Percentiles rank a stretch among this genome's conserved stretches.
Conservation (phyloP, 768 basidiomycete species). For the Collybiopsis luxurians region DNA sequence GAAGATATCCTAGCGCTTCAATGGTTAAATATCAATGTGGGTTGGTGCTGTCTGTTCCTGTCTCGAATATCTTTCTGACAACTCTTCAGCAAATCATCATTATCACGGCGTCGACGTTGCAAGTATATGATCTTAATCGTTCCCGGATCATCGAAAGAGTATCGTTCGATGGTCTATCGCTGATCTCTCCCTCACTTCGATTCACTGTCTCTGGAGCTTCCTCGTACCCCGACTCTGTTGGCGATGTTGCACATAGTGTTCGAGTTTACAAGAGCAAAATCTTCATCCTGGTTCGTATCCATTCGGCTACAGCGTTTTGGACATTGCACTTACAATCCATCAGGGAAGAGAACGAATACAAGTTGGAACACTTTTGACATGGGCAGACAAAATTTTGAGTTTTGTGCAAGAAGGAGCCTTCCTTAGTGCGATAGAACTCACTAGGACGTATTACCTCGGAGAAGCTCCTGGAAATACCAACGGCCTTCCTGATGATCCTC, state of each 20-base stretch:
- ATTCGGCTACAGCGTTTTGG: neutral
- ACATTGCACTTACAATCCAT: slow-evolving; percentile 8
- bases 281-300: slow-evolving; percentile 75
- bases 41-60: slow-evolving; percentile 34
- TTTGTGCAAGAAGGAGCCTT: slow-evolving; percentile 87
- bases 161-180: slow-evolving; percentile 50
- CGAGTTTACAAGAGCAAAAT: slow-evolving; percentile 87
- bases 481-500: slow-evolving; percentile 69
- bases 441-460: slow-evolving; percentile 77
- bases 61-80: neutral
- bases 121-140: slow-evolving; percentile 65
- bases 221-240: slow-evolving; percentile 46
- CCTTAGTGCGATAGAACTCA: slow-evolving; percentile 83
- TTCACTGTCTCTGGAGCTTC: slow-evolving; percentile 44
- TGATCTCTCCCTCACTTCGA: slow-evolving; percentile 53
- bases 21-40: slow-evolving; percentile 87
- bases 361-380: slow-evolving; percentile 86
- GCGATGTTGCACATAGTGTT: slow-evolving; percentile 67
- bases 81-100: slow-evolving; percentile 62
- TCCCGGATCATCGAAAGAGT: slow-evolving; percentile 61
- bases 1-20: slow-evolving; percentile 71
- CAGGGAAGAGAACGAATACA: slow-evolving; percentile 65
- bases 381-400: slow-evolving; percentile 90
- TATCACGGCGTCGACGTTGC: slow-evolving; percentile 54
- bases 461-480: slow-evolving; percentile 84